Evolutionary conservation across 2,329 filamentous ascomycete species (phyloP), one percentile per base, ranked within the genome.

Genomic region (Emmonsiellopsis sp.): DNA sequence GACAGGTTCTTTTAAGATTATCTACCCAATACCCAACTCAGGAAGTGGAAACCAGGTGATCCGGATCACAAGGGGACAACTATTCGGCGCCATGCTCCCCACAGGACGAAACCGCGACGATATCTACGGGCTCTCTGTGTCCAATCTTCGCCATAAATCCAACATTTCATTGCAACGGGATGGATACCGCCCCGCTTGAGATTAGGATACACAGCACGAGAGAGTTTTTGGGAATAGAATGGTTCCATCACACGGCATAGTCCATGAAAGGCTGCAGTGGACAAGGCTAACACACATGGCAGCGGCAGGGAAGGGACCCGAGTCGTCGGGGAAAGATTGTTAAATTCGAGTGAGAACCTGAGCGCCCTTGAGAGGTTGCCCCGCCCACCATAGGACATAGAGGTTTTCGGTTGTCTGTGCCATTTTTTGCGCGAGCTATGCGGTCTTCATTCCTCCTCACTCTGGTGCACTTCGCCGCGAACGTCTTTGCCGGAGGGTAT

Each of bases 31-130:
- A 5, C 47, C 51, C 6, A 21, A 52, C 6, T 4, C 39, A 4
- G 37, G 47, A 44, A 42, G 42, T n/a, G 43, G 10, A 36, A 34
- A n/a, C 21, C 52, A 56, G 46, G 44, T 33, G 2, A 48, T 56
- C 8, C 37, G 11, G 7, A 49, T 56, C 36, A 48, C 47, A 32
- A 46, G 42, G 9, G 31, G 14, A 42, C 54, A 54, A 42, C 33
- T 54, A 14, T 54, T 51, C 27, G 51, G 54, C 13, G 32, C 17
- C 11, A 34, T 3, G 4, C 54, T 53, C 14, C 51, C 51, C 2
- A 9, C 47, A 42, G 43, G 46, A 31, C 36, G 46, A 36, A 49
- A 43, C 11, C 34, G 42, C 3, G 32, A 11, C 37, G 48, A 51
- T 34, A 49, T 10, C 11, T 51, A 17, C 17, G 10, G 17, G 10